A percentile compares a stretch with the other conserved stretches of the same genome.
phyloP scores from a whole-genome alignment of 768 basidiomycete genomes.

The Leccinellum luteum region DNA sequence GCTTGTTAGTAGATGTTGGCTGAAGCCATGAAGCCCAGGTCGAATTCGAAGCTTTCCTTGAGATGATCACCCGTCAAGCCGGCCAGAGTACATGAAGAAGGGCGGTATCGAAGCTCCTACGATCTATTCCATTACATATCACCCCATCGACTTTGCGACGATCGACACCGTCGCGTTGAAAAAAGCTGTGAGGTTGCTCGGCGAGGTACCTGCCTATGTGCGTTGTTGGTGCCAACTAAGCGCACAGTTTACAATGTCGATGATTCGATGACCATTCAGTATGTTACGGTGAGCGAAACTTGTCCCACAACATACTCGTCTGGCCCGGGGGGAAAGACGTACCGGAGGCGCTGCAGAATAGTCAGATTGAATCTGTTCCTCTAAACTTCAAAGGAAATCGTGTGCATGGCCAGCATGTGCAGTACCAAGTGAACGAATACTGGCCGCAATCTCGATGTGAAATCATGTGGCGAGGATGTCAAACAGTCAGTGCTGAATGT shows the following conservation, averaged over 20 bases:
- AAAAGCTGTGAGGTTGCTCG: conserved; percentile 23
- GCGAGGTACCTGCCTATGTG: conserved; percentile 24
- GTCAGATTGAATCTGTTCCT: no score
- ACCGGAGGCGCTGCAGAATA: no score
- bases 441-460: neutral
- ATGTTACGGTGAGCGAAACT: neutral
- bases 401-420: no score
- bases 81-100: conserved; percentile 24
- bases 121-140: conserved; percentile 7
- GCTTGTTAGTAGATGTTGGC: no score
- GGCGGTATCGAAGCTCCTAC: conserved; percentile 19
- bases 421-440: no score
- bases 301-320: no score
- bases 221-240: conserved; percentile 24
- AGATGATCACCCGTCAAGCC: conserved; percentile 30
- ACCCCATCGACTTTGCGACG: neutral
- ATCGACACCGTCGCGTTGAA: conserved; percentile 2
- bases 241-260: conserved; percentile 26
- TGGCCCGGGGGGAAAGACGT: no score
- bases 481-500: conserved; percentile 47
- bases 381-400: no score
- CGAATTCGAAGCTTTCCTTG: conserved; percentile 20
- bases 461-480: conserved; percentile 12
- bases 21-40: no score
- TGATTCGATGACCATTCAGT: conserved; percentile 2